Evolutionary conservation across 179 eudicot species (phyloP).

Genomic region (Corrigiola litoralis): DNA sequence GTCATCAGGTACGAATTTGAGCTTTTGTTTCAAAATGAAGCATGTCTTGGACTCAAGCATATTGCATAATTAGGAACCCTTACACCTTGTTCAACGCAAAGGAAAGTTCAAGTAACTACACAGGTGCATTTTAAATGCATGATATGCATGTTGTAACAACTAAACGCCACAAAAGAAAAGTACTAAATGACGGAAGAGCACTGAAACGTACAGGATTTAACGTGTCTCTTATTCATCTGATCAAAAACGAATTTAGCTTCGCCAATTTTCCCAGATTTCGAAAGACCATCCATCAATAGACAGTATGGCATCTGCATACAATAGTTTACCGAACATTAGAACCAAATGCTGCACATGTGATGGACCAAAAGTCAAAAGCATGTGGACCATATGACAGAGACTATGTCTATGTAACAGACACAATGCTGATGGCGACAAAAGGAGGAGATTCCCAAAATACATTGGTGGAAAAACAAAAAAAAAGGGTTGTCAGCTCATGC

Average conservation of each 20-base stretch:
- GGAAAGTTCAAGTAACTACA: too few relatives aligned
- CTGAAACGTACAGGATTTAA: conserved; percentile 56
- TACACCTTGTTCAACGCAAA: too few relatives aligned
- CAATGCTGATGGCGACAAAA: too few relatives aligned
- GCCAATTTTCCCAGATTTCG: conserved; percentile 66
- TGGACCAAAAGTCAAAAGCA: background rate
- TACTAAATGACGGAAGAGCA: background rate
- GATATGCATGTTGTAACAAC: background rate
- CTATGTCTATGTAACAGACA: background rate
- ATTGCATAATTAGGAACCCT: too few relatives aligned
- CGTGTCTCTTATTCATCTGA: conserved; percentile 53
- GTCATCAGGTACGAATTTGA: too few relatives aligned
- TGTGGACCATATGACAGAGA: background rate
- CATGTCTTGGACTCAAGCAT: too few relatives aligned
- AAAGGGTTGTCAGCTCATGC: too few relatives aligned
- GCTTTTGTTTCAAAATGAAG: background rate
- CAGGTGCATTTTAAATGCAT: conserved; percentile 1
- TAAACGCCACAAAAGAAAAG: background rate
- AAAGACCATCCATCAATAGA: conserved; percentile 80
- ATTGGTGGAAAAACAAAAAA: too few relatives aligned
- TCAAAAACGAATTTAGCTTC: conserved; percentile 70
- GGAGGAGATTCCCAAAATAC: background rate
- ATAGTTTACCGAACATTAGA: conserved; percentile 8
- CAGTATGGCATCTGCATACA: conserved; percentile 85
- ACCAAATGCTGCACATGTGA: background rate